Evolutionary conservation across 371 early-diverging fungal species (phyloP).

Genomic region (Mucor mucedo): DNA sequence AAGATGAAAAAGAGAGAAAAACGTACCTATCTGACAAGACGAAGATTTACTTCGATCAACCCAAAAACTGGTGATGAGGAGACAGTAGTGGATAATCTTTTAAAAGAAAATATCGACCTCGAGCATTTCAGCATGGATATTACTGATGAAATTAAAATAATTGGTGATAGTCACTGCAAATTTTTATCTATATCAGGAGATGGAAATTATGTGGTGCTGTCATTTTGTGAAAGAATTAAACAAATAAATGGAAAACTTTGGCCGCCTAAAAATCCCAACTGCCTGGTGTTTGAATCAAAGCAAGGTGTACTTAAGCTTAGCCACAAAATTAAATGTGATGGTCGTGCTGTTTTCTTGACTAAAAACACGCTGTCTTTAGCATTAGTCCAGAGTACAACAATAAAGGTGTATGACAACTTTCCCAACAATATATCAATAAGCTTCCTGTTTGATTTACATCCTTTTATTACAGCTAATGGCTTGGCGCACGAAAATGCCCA

Average conservation of each 20-base stretch:
- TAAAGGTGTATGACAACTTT: background rate
- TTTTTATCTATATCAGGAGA: conserved; percentile 9
- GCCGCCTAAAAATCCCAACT: background rate
- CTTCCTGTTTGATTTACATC: background rate
- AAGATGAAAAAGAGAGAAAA: too few relatives aligned
- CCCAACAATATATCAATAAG: background rate
- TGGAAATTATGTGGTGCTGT: conserved; percentile 1
- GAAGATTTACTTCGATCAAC: conserved; percentile 1
- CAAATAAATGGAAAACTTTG: too few relatives aligned
- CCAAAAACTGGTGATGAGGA: background rate
- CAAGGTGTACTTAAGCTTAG: background rate
- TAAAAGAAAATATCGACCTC: background rate
- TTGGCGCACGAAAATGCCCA: background rate
- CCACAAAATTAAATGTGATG: conserved; percentile 1
- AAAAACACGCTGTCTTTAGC: background rate
- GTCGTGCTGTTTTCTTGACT: conserved; percentile 9
- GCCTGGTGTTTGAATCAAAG: background rate
- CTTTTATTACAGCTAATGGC: background rate
- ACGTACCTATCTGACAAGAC: background rate
- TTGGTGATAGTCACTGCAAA: background rate
- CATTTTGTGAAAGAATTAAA: background rate
- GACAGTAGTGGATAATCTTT: background rate
- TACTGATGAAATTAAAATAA: background rate
- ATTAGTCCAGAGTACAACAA: background rate
- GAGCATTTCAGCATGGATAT: background rate